A percentile compares a stretch with the other conserved stretches of the same genome.
phyloP scores from a whole-genome alignment of 305 asterid species.

The Petunia hybrid region DNA sequence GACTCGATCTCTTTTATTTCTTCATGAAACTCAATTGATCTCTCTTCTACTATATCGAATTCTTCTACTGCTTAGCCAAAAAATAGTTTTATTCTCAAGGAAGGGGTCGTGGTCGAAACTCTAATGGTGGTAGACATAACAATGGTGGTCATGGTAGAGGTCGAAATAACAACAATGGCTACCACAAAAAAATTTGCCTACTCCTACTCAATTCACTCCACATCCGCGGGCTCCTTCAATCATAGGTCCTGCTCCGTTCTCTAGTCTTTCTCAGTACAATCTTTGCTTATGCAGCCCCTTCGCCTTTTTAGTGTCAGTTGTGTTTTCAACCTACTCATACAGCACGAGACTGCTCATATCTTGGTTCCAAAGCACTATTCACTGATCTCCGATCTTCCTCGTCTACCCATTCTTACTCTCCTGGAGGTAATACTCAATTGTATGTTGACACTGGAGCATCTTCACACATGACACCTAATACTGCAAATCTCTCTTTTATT shows the following conservation, averaged over 20 bases:
- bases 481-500: background rate
- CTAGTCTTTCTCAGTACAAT: background rate
- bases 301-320: background rate
- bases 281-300: background rate
- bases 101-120: background rate
- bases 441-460: background rate
- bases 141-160: background rate
- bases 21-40: background rate
- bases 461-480: background rate
- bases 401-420: background rate
- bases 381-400: background rate
- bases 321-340: conserved; percentile 4
- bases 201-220: background rate
- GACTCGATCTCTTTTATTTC: background rate
- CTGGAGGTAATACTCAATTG: background rate
- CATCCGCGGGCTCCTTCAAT: background rate
- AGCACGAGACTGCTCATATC: background rate
- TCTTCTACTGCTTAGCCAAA: background rate
- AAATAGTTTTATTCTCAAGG: background rate
- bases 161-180: background rate
- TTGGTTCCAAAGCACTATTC: background rate
- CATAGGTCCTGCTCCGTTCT: background rate
- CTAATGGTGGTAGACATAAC: background rate
- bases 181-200: background rate
- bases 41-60: background rate